phyloP scores from a whole-genome alignment of 805 yeast species.

The Lipomyces sp. region DNA sequence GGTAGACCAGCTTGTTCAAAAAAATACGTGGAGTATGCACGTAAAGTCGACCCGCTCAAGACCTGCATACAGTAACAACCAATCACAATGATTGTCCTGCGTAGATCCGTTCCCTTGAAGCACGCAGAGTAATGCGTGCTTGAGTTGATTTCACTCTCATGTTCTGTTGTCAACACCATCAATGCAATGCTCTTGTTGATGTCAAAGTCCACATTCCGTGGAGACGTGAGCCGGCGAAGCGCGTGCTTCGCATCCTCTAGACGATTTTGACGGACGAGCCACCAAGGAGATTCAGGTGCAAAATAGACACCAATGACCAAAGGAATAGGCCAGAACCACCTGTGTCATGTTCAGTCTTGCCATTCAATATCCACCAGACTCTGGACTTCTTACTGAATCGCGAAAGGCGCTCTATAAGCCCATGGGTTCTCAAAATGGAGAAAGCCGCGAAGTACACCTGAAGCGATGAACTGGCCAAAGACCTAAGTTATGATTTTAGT shows the following conservation, averaged over 20 bases:
- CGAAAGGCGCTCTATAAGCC: conserved; percentile 61
- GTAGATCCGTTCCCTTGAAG: conserved; percentile 20
- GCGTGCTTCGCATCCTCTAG: conserved; percentile 14
- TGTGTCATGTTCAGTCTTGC: too few relatives aligned
- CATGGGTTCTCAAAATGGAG: conserved; percentile 41
- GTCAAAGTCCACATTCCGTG: conserved; percentile 23
- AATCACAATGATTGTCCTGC: conserved; percentile 37
- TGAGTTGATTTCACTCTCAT: conserved; percentile 7
- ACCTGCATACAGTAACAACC: conserved; percentile 45
- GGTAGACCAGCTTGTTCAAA: conserved; percentile 48
- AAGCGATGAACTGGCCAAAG: conserved; percentile 60
- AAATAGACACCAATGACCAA: conserved; percentile 52
- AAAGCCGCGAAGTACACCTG: conserved; percentile 55
- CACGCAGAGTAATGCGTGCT: conserved; percentile 17
- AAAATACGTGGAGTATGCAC: conserved; percentile 52
- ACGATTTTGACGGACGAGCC: conserved; percentile 24
- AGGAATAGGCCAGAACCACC: conserved; percentile 60
- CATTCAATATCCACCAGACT: too few relatives aligned
- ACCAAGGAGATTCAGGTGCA: conserved; percentile 47
- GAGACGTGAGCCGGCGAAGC: conserved; percentile 14
- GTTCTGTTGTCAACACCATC: conserved; percentile 20
- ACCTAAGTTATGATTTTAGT: too few relatives aligned
- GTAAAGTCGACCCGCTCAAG: conserved; percentile 34
- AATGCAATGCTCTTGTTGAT: conserved; percentile 15
- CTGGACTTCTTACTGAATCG: conserved; percentile 50